phyloP scores from a whole-genome alignment of 75 land plant genomes.

The Picea glauca region DNA sequence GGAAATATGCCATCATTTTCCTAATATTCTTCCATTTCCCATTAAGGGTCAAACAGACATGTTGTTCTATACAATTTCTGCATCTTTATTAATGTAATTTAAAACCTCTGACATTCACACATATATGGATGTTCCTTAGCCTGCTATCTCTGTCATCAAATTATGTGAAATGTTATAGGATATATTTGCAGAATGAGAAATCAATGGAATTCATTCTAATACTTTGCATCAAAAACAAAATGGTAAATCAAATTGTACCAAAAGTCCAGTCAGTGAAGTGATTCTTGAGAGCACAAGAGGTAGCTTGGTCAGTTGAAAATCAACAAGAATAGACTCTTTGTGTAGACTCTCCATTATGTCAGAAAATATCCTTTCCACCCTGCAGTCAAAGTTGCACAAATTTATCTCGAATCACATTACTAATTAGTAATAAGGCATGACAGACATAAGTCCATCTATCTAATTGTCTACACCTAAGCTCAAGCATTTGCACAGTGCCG shows the following conservation, averaged over 20 bases:
- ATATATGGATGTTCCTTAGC: too few relatives aligned
- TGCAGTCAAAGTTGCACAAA: constrained; percentile 15
- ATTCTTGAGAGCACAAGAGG: constrained; percentile 50
- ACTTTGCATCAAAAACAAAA: not conserved
- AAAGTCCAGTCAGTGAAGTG: constrained; percentile 64
- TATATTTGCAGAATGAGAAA: not conserved
- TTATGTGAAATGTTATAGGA: too few relatives aligned
- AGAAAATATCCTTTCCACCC: constrained; percentile 72
- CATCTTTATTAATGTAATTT: too few relatives aligned
- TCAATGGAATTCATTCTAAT: not conserved
- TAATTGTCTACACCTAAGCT: not conserved
- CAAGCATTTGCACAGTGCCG: not conserved
- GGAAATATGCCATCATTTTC: too few relatives aligned
- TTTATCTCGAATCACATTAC: not conserved
- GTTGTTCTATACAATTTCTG: too few relatives aligned
- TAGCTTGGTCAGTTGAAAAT: constrained; percentile 56
- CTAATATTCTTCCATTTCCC: too few relatives aligned
- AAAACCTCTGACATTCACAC: too few relatives aligned
- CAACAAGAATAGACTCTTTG: constrained; percentile 27
- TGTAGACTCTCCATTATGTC: constrained; percentile 39
- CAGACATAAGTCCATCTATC: not conserved
- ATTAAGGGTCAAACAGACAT: too few relatives aligned
- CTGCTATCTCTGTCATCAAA: too few relatives aligned
- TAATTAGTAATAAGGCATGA: not conserved
- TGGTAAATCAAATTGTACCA: constrained; percentile 42